These are phyloP conservation scores for Metschnikowia peoriensis DNA, from an alignment of 805 yeast species.

Conservation along the genomic window DNA sequence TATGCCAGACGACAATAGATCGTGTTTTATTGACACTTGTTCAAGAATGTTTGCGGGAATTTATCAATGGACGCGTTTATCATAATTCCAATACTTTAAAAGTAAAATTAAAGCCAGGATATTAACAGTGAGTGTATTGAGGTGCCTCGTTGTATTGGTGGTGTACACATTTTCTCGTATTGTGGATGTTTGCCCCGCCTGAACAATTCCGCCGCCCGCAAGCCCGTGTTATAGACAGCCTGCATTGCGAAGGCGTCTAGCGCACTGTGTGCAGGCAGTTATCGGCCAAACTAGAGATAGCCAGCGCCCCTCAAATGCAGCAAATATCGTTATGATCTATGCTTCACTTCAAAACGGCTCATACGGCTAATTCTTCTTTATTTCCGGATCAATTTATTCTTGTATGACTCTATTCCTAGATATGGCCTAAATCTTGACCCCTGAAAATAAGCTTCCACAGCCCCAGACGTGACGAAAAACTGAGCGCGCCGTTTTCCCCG, in stretches of 20 bases:
- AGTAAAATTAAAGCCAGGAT: too few relatives aligned
- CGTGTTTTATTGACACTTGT: neutral
- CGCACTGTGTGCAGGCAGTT: neutral
- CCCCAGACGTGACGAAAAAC: too few relatives aligned
- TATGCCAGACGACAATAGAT: neutral
- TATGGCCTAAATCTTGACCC: too few relatives aligned
- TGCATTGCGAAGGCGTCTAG: neutral
- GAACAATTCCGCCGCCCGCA: neutral
- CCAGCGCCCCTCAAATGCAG: neutral
- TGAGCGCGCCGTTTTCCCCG: neutral
- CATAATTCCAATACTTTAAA: neutral
- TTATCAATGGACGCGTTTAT: neutral
- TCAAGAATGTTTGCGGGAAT: neutral
- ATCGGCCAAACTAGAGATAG: neutral
- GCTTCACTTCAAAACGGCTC: too few relatives aligned
- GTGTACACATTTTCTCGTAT: neutral
- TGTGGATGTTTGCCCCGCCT: neutral
- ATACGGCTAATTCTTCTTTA: too few relatives aligned
- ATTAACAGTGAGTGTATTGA: too few relatives aligned
- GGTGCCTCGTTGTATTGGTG: too few relatives aligned
- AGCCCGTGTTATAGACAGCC: neutral
- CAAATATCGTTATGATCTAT: neutral
- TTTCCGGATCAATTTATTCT: too few relatives aligned
- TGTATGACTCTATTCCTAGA: too few relatives aligned
- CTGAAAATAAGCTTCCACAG: too few relatives aligned